Base-by-base conservation (phyloP, 768 basidiomycete species). In the Grammothele lineata region DNA sequence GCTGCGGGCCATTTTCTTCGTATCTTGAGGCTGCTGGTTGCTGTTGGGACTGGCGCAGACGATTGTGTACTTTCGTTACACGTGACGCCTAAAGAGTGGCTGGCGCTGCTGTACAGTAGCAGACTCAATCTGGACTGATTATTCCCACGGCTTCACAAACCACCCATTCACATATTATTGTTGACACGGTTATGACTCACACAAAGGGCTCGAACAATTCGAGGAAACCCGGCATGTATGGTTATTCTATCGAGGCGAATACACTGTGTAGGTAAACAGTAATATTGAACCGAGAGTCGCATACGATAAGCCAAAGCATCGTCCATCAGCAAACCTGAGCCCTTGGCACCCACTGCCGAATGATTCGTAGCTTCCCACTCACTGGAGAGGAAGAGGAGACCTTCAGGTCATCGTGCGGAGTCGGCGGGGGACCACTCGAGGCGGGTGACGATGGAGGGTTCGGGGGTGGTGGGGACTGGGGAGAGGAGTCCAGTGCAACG, bases 1-100 rank as follows among this genome's bases (percentile, higher is more conserved):
- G 68, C 73, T 79, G 64, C 88, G 84, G 65, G 73, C 75, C 87
- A 91, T 90, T 75, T 78, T 76, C 66, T 67, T 63, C n/a, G 57
- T 58, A 73, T 82, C 76, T 81, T 78, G 78, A 78, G 66, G 73
- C 53, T 56, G 42, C 50, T 57, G 57, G 54, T 53, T 51, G 50
- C 49, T 53, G 49, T 34, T 34, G 36, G 50, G 55, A 36, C 38
- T 50, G 50, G 42, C 50, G 45, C 40, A 41, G 49, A 48, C 45
- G 49, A 45, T 45, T n/a, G 47, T 30, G 43, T 48, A 47, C 45
- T 48, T 41, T 48, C 27, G 8, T 32, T 23, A 46, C 56, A 58
- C 57, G 60, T 62, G 60, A 57, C 50, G 34, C 34, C 34, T 19
- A 2, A 25, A 2, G 14, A 37, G 57, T 57, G 57, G 57, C 57